Evolutionary conservation across 495 filamentous ascomycete species (phyloP), one percentile per base, ranked within the genome.

Genomic region (Neurospora africana): DNA sequence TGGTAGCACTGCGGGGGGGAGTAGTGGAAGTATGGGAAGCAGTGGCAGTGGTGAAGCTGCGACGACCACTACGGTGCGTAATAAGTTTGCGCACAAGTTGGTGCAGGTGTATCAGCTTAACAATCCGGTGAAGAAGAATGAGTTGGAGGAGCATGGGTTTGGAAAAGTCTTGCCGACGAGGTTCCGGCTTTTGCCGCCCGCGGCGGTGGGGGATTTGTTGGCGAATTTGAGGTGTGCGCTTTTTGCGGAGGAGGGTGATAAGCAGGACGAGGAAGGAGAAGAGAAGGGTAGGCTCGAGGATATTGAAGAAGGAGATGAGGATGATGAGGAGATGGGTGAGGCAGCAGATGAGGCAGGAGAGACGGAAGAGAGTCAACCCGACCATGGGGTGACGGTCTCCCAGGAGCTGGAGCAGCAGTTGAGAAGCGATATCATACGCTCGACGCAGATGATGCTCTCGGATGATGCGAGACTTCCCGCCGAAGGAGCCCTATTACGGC

Each of bases 41-140:
- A 37, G 53, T 3, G 23, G 27, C 1, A 61, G 6, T 61, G 5
- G n/a, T 4, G n/a, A 53, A 21, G 10, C n/a, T 9, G n/a, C 44
- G n/a, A 13, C 21, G 21, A 53, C 21, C 2, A 23, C 41, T 1
- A 2, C 5, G n/a, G n/a, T n/a, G 47, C 47, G 5, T 2, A 65
- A 75, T 36, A 81, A 79, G 35, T 82, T 74, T 44, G 86, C 86
- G 19, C 83, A 85, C 68, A 82, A 86, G 75, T 77, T 87, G 38
- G 37, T 82, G 5, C 84, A 87, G 71, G 81, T 87, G 8, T 87
- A 87, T 69, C 79, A 84, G 73, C 81, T 88, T 5, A 85, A 86
- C 68, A 82, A 87, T 69, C 83, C 85, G 0, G 75, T 86, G n/a
- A 78, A 82, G 3, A 72, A 82, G 19, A 76, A 79, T 1, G 75